Conservation (phyloP, 139 green algal genomes). For the Trebouxia sp. region DNA sequence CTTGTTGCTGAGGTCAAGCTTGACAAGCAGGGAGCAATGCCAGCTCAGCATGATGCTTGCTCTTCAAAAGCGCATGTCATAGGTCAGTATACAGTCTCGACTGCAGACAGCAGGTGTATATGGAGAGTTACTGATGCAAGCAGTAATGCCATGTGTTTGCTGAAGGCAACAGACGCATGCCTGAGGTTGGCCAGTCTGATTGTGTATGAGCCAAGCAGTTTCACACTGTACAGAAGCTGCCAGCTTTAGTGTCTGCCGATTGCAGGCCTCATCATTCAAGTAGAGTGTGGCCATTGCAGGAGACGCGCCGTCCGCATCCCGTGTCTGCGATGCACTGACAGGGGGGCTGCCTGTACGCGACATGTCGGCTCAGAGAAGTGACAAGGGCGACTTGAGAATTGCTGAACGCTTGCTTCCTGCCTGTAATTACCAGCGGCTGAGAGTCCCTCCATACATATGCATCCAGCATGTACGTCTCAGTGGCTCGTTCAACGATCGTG, state of each 20-base stretch:
- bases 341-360: not conserved
- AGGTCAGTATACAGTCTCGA: too few relatives aligned
- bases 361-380: too few relatives aligned
- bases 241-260: constrained; percentile 1
- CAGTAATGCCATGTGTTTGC: too few relatives aligned
- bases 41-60: too few relatives aligned
- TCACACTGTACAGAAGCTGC: not conserved
- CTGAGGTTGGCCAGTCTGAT: not conserved
- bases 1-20: too few relatives aligned
- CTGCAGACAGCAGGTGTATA: not conserved
- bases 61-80: too few relatives aligned
- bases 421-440: not conserved
- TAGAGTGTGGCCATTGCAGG: not conserved
- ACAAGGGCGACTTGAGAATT: not conserved
- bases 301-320: not conserved
- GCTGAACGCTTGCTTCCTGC: not conserved
- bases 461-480: not conserved
- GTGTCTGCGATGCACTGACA: not conserved
- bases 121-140: not conserved
- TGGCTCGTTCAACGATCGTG: not conserved
- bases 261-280: not conserved
- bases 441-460: not conserved
- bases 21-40: too few relatives aligned
- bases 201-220: not conserved
- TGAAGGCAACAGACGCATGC: not conserved